A percentile compares a stretch with the other conserved stretches of the same genome.
phyloP scores from a whole-genome alignment of 257 asterid species.

The Nicotiana sylvestris region DNA sequence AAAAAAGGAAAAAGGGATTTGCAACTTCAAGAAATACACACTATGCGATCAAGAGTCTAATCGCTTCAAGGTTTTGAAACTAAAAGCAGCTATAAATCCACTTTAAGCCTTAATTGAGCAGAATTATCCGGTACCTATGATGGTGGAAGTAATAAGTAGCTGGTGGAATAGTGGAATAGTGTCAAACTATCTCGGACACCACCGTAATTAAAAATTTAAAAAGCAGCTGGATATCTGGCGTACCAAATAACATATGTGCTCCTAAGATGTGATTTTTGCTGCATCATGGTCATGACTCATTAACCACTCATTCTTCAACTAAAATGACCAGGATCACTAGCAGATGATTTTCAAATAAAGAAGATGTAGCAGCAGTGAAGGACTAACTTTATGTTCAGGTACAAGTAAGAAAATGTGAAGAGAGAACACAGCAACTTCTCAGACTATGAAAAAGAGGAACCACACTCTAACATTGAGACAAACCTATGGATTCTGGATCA shows the following conservation, averaged over 20 bases:
- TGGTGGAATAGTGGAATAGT: not conserved
- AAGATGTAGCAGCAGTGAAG: not conserved
- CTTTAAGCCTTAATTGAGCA: too few species aligned
- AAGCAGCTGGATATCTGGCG: not conserved
- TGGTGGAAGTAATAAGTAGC: not conserved
- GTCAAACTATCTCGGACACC: too few species aligned
- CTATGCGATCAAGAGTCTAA: too few species aligned
- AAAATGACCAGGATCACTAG: conserved; percentile 2
- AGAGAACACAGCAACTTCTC: too few species aligned
- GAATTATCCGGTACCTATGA: too few species aligned
- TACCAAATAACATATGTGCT: not conserved
- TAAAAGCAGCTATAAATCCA: too few species aligned
- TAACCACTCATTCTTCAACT: not conserved
- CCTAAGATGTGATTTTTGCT: not conserved
- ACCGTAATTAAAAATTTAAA: too few species aligned
- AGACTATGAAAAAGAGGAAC: not conserved
- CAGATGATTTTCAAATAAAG: not conserved
- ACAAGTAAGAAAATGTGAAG: too few species aligned
- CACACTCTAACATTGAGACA: not conserved
- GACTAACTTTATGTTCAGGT: too few species aligned
- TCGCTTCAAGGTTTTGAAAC: too few species aligned
- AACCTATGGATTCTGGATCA: conserved; percentile 90
- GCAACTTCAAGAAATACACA: too few species aligned
- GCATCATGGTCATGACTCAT: not conserved
- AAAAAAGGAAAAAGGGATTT: too few species aligned